Evolutionary conservation across 352 stramenopile species (phyloP).

Genomic region (Phytophthora cajani): DNA sequence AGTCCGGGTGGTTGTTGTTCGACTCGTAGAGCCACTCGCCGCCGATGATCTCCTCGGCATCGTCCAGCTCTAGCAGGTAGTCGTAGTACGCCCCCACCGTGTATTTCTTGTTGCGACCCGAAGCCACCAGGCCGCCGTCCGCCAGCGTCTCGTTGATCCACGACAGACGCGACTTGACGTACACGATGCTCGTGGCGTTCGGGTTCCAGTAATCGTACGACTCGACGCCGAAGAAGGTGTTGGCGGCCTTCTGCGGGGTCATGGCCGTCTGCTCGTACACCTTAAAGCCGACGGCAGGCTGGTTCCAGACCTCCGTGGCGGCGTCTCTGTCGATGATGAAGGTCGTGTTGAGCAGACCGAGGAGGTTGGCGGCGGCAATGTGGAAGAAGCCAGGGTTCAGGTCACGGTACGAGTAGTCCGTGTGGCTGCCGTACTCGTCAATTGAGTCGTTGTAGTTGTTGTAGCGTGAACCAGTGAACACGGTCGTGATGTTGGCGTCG

Average conservation of each 20-base stretch:
- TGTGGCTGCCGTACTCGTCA: constrained; percentile 45
- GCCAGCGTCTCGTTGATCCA: constrained; percentile 38
- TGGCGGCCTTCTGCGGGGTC: constrained; percentile 24
- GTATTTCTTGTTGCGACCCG: constrained; percentile 10
- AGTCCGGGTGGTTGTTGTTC: constrained; percentile 35
- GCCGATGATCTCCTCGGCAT: constrained; percentile 30
- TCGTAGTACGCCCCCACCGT: constrained; percentile 24
- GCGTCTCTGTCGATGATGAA: constrained; percentile 47
- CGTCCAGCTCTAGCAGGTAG: constrained; percentile 36
- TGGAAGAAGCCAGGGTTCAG: constrained; percentile 48
- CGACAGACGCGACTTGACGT: constrained; percentile 35
- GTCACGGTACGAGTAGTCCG: constrained; percentile 39
- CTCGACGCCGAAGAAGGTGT: constrained; percentile 28
- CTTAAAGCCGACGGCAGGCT: constrained; percentile 47
- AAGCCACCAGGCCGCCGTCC: constrained; percentile 28
- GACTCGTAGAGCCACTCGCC: constrained; percentile 36
- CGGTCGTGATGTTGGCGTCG: constrained; percentile 8
- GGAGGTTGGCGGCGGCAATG: constrained; percentile 43
- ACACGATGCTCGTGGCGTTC: constrained; percentile 33
- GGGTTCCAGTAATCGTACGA: constrained; percentile 44
- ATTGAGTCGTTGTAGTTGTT: constrained; percentile 16
- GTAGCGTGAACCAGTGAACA: constrained; percentile 40
- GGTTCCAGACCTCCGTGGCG: constrained; percentile 50
- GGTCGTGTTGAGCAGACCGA: constrained; percentile 36
- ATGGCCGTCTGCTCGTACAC: constrained; percentile 33